phyloP scores from a whole-genome alignment of 2,329 filamentous ascomycete species.

The Bimuria novae-zelandiae region DNA sequence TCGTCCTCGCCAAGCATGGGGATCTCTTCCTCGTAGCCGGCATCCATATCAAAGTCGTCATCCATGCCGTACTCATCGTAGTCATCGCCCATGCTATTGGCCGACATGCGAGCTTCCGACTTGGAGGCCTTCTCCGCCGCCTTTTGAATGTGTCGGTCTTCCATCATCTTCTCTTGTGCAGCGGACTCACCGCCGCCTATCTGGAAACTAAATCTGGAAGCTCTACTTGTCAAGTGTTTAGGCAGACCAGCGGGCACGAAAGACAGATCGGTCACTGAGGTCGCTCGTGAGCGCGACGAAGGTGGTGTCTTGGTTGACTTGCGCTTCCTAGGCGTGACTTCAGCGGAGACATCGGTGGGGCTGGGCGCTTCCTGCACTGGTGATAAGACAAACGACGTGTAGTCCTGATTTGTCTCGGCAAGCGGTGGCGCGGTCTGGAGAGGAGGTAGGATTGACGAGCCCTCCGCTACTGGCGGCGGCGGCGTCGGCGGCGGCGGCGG shows the following conservation, averaged over 20 bases:
- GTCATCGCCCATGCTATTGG: slow-evolving; percentile 41
- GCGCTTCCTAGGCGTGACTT: slow-evolving; percentile 34
- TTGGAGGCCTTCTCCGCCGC: slow-evolving; percentile 63
- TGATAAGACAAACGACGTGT: slow-evolving; percentile 33
- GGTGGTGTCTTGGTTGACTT: slow-evolving; percentile 45
- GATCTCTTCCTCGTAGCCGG: slow-evolving; percentile 69
- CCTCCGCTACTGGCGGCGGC: slow-evolving; percentile 14
- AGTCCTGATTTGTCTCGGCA: slow-evolving; percentile 25
- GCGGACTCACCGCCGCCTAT: slow-evolving; percentile 71
- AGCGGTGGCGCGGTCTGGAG: slow-evolving; percentile 17
- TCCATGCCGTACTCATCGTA: slow-evolving; percentile 47
- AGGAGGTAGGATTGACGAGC: slow-evolving; percentile 11
- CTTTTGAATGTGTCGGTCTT: slow-evolving; percentile 72
- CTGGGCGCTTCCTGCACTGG: slow-evolving; percentile 41
- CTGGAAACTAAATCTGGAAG: slow-evolving; percentile 81
- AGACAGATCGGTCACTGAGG: slow-evolving; percentile 43
- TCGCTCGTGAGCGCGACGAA: slow-evolving; percentile 41
- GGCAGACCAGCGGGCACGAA: slow-evolving; percentile 46
- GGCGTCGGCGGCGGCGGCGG: slow-evolving; percentile 29
- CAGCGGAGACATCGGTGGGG: slow-evolving; percentile 28
- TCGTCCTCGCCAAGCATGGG: slow-evolving; percentile 56
- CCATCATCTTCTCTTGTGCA: slow-evolving; percentile 68
- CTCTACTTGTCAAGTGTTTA: slow-evolving; percentile 63
- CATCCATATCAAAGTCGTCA: slow-evolving; percentile 55
- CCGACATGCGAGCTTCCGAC: slow-evolving; percentile 40